Conservation (phyloP, 2,329 filamentous ascomycete species). For the Pseudogymnoascus sp. region DNA sequence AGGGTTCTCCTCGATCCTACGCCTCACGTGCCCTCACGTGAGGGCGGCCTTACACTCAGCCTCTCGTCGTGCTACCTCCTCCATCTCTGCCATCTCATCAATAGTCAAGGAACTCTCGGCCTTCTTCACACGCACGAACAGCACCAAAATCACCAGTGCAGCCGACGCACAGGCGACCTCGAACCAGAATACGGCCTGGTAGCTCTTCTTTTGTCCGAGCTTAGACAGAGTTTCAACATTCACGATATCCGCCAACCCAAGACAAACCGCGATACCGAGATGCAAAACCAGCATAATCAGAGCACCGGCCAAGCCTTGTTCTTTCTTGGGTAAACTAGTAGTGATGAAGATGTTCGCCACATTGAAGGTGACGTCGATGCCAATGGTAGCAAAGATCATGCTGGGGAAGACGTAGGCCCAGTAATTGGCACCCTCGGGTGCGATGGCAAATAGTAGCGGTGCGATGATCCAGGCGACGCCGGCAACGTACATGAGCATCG, state of each 20-base stretch:
- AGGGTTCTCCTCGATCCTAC: too few species aligned
- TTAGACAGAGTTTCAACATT: conserved; percentile 33
- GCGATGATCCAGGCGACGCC: conserved; percentile 43
- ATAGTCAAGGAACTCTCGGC: conserved; percentile 49
- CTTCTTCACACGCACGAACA: conserved; percentile 43
- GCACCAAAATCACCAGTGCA: conserved; percentile 41
- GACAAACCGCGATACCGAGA: conserved; percentile 61
- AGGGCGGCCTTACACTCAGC: too few species aligned
- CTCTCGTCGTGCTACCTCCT: conserved; percentile 11
- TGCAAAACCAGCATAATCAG: conserved; percentile 63
- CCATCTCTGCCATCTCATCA: conserved; percentile 40
- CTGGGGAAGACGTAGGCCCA: conserved; percentile 68
- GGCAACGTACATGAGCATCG: conserved; percentile 43
- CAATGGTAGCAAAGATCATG: conserved; percentile 61
- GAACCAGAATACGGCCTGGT: conserved; percentile 60
- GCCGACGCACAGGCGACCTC: conserved; percentile 46
- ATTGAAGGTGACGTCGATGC: conserved; percentile 68
- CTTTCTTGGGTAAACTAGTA: conserved; percentile 54
- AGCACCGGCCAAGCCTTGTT: conserved; percentile 64
- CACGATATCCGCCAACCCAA: conserved; percentile 61
- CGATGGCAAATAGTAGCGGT: conserved; percentile 45
- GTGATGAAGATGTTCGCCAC: conserved; percentile 71
- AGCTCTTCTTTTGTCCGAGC: conserved; percentile 42
- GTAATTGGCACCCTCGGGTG: conserved; percentile 34
- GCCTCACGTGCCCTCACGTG: too few species aligned